Evolutionary conservation across 164 flowering plant genomes (phyloP), one percentile per base, ranked within the genome.

Genomic region (Chimonanthus salicifolius): DNA sequence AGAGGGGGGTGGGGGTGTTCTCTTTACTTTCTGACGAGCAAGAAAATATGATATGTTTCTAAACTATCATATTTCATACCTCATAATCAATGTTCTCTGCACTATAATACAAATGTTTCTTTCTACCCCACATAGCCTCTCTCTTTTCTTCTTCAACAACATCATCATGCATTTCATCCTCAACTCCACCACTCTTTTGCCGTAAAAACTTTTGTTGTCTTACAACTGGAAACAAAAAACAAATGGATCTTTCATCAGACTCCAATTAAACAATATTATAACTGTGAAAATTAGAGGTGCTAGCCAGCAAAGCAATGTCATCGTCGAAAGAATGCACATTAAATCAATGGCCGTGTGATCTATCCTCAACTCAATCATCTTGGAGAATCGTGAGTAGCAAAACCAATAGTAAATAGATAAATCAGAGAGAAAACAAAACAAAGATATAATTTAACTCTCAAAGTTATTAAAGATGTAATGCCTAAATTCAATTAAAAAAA

Each of bases 101-200:
- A 78, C 71, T 64, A 77, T 89, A 77, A 74, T 86, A 85, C 45
- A 67, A 13, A 64, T 62, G 43, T 79, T 82, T 86, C 6, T 50
- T 77, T 71, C 82, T 76, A 45, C 89, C 87, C 92, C 93, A 86
- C 10, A 68, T 62, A 69, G 65, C 72, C 66, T 78, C 76, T 44
- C 77, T 80, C 69, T 87, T 87, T 49, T 85, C 76, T 10, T 72
- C 75, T 54, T 91, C 91, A 43, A 89, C 89, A 58, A 62, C 81
- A 76, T 85, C 94, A 58, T 89, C 94, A 74, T 84, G 79, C 88
- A 84, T 79, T 73, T 89, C 97, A 83, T 95, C 98, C 74, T 89
- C 97, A 76, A 83, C 88, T 58, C 87, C 90, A 71, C 98, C 97
- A 72, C 75, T 72, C 82, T 87, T 91, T 74, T 79, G 83, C 64